Evolutionary conservation across 495 filamentous ascomycete species (phyloP).

Genomic region (Neurospora sp.): DNA sequence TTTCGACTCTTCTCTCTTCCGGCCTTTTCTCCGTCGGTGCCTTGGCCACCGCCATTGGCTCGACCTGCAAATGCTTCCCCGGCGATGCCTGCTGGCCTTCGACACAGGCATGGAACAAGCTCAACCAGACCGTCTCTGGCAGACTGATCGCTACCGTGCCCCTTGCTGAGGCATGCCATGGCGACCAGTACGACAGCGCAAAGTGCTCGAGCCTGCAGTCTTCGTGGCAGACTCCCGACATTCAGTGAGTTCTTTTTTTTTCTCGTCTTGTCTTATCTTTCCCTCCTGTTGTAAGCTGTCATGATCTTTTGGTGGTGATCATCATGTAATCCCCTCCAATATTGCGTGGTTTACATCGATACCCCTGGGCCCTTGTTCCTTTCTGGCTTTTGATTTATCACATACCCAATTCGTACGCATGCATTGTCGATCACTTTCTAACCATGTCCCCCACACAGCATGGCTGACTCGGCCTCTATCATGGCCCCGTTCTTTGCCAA

Average conservation of each 20-base stretch:
- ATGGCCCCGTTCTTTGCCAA: slow-evolving; percentile 38
- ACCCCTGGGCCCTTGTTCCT: too few species aligned
- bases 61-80: slow-evolving; percentile 42
- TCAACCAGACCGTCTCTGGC: slow-evolving; percentile 36
- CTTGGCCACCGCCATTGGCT: not conserved
- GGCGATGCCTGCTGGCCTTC: slow-evolving; percentile 41
- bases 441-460: slow-evolving; percentile 20
- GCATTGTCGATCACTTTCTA: slow-evolving; percentile 10
- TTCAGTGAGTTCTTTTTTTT: slow-evolving; percentile 18
- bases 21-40: slow-evolving; percentile 10
- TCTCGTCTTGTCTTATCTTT: not conserved
- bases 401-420: not conserved
- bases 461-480: slow-evolving; percentile 32
- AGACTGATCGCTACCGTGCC: slow-evolving; percentile 41
- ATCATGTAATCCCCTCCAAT: not conserved
- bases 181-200: slow-evolving; percentile 15
- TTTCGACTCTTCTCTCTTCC: slow-evolving; percentile 4
- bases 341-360: too few species aligned
- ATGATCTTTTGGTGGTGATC: not conserved
- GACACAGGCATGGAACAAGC: slow-evolving; percentile 24
- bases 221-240: slow-evolving; percentile 19
- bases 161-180: slow-evolving; percentile 39
- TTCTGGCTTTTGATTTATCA: too few species aligned
- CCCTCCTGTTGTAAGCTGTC: not conserved
- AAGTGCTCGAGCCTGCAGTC: slow-evolving; percentile 13